Evolutionary conservation across 129 eudicot species (phyloP).

Genomic region (Flaveria brownii): DNA sequence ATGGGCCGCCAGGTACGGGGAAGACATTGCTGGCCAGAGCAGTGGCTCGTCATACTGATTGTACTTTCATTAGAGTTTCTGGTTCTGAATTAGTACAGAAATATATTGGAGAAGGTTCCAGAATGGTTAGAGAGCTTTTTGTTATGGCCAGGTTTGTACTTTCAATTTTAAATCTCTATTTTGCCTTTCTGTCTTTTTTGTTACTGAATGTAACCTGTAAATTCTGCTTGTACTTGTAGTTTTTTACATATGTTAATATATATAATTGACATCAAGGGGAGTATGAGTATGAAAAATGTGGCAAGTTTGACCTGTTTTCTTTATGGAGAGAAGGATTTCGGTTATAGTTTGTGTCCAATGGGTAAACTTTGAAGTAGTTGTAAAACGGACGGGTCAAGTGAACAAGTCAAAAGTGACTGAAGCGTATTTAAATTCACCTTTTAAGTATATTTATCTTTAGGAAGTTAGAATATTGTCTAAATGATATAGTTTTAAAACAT

Average conservation of each 20-base stretch:
- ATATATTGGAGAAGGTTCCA: constrained; percentile 94
- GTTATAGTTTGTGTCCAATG: not conserved
- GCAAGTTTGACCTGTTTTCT: not conserved
- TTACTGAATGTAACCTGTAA: not conserved
- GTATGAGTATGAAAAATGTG: not conserved
- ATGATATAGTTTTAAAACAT: too few species aligned
- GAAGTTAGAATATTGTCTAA: too few species aligned
- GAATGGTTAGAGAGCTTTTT: constrained; percentile 96
- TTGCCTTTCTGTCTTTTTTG: not conserved
- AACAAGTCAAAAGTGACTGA: too few species aligned
- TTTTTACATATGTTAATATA: not conserved
- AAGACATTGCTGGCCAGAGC: constrained; percentile 88
- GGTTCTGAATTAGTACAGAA: constrained; percentile 94
- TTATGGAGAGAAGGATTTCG: not conserved
- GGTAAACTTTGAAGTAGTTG: not conserved
- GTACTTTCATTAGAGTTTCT: constrained; percentile 93
- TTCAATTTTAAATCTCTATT: not conserved
- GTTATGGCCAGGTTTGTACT: constrained; percentile 90
- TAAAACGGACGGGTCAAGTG: too few species aligned
- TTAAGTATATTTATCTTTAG: too few species aligned
- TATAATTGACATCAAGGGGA: too few species aligned
- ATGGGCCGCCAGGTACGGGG: constrained; percentile 95
- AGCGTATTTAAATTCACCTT: too few species aligned
- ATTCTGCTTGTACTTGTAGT: not conserved
- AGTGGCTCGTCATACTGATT: constrained; percentile 94